Conservation (phyloP, 768 basidiomycete species). For the Pilatotrama ljubarskyi region DNA sequence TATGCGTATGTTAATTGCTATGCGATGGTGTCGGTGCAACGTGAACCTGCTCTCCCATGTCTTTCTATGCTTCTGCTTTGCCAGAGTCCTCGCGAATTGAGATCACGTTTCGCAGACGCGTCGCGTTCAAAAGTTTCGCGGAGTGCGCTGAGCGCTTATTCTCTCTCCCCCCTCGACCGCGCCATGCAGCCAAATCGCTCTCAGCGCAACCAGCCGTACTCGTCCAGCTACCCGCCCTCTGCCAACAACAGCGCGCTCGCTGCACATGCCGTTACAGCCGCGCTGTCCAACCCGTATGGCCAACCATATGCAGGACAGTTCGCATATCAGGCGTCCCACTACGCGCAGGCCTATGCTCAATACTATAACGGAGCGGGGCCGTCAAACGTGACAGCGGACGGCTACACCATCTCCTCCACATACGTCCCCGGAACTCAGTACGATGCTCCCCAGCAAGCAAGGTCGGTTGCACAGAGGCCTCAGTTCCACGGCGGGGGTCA, state of each 20-base stretch:
- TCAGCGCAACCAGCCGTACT: neutral
- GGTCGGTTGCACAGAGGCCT: neutral
- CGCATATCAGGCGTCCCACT: constrained; percentile 32
- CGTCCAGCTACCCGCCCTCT: neutral
- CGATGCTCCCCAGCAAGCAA: constrained; percentile 4
- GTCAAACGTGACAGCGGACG: constrained; percentile 31
- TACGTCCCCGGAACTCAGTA: constrained; percentile 27
- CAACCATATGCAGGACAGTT: constrained; percentile 9
- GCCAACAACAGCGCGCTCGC: constrained; percentile 10
- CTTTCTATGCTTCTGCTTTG: neutral
- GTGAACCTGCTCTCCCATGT: constrained; percentile 19
- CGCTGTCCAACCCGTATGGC: constrained; percentile 33
- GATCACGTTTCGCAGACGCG: neutral
- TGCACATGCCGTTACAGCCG: constrained; percentile 27
- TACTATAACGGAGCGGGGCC: constrained; percentile 17
- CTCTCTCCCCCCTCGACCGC: neutral
- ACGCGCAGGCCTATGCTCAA: constrained; percentile 34
- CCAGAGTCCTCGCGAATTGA: neutral
- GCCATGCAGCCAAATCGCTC: constrained; percentile 14
- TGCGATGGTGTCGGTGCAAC: constrained; percentile 20
- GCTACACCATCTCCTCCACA: constrained; percentile 36
- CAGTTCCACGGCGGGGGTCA: constrained; percentile 11
- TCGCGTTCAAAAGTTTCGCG: constrained; percentile 12
- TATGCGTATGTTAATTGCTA: constrained; percentile 34
- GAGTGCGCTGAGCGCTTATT: constrained; percentile 2